These are phyloP conservation scores for Rhazya stricta DNA, from an alignment of 257 asterid species.

Conservation along the genomic window DNA sequence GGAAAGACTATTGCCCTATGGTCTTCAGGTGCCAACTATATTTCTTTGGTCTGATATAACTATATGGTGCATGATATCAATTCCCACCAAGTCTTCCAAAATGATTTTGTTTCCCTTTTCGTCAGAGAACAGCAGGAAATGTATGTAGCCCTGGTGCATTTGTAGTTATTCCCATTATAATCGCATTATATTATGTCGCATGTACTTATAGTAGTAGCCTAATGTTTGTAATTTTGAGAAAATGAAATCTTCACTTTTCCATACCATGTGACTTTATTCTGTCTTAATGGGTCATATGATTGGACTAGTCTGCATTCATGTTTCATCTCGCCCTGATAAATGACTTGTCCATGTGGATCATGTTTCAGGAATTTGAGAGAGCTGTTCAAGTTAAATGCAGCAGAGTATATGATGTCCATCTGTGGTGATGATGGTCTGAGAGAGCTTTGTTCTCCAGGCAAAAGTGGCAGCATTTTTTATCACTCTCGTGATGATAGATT, in stretches of 20 bases:
- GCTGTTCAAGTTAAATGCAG: conserved; percentile 82
- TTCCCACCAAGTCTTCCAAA: not conserved
- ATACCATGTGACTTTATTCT: not conserved
- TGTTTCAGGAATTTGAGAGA: conserved; percentile 90
- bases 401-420: conserved; percentile 97
- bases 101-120: not conserved
- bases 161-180: not conserved
- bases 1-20: conserved; percentile 99
- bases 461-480: conserved; percentile 94
- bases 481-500: conserved; percentile 85
- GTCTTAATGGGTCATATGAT: not conserved
- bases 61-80: not conserved
- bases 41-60: not conserved
- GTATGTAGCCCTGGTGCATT: not conserved
- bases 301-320: conserved; percentile 5
- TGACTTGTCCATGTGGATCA: conserved; percentile 19
- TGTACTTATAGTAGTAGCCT: not conserved
- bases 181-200: not conserved
- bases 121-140: not conserved
- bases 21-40: conserved; percentile 68
- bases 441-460: conserved; percentile 90
- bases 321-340: conserved; percentile 9
- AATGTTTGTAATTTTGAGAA: not conserved
- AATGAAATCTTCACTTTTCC: not conserved
- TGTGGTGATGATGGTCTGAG: conserved; percentile 90